phyloP scores from a whole-genome alignment of 2,329 filamentous ascomycete genomes.

The Colletotrichum liriopes region DNA sequence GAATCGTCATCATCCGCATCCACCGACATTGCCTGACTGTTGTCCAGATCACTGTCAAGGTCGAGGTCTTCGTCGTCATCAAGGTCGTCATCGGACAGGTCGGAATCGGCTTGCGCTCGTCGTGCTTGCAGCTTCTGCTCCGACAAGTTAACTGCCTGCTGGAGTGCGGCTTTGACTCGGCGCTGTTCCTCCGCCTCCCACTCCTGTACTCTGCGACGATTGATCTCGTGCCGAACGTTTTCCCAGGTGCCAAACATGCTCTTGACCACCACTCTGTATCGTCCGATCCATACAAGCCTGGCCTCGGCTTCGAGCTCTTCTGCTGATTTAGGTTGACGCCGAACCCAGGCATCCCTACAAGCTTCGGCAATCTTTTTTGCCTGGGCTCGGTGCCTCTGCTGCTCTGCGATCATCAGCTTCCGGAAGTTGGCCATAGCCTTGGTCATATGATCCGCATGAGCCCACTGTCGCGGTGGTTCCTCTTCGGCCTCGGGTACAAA shows the following conservation, averaged over 20 bases:
- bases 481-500: conserved; percentile 81
- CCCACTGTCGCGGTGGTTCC: conserved; percentile 84
- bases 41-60: conserved; percentile 52
- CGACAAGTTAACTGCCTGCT: conserved; percentile 80
- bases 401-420: conserved; percentile 84
- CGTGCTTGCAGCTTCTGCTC: conserved; percentile 78
- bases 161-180: conserved; percentile 78
- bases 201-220: conserved; percentile 70
- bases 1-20: conserved; percentile 58
- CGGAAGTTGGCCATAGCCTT: conserved; percentile 86
- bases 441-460: conserved; percentile 88
- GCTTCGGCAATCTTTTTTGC: conserved; percentile 87
- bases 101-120: conserved; percentile 68
- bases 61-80: conserved; percentile 61
- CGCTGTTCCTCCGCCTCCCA: conserved; percentile 78
- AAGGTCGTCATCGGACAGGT: conserved; percentile 62
- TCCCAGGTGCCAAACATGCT: conserved; percentile 73
- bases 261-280: conserved; percentile 81
- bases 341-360: conserved; percentile 82
- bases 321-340: conserved; percentile 80
- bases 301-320: conserved; percentile 90
- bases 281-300: conserved; percentile 74
- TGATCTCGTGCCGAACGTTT: conserved; percentile 74
- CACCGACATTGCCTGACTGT: conserved; percentile 59
- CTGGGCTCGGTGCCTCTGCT: conserved; percentile 80